Base-by-base conservation (phyloP, 768 basidiomycete genomes). In the Pleurotus tuber-regium region DNA sequence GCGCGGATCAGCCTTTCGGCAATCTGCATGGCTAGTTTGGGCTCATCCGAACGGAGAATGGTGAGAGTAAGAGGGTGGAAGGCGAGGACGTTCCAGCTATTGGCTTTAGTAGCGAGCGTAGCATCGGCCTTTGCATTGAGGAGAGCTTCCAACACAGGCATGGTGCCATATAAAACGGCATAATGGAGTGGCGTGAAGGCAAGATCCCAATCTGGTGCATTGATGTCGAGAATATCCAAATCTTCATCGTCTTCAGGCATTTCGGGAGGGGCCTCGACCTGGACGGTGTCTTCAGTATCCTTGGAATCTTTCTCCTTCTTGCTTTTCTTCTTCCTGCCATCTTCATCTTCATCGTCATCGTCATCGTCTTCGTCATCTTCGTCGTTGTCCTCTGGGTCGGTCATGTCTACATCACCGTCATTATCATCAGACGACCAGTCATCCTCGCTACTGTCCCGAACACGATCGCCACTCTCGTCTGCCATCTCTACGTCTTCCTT, bases 191-290 rank as follows among this genome's bases (percentile, higher is more conserved):
- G 73, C 1, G 77, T 73, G 53, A 80, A 75, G 3, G 72, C 70
- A 50, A 77, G 73, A 59, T 84, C 83, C 83, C 83, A 86, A 60
- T 84, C 83, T 0, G 70, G 49, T 1, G 69, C 66, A 39, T 82
- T 70, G 54, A 83, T 58, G 38, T 81, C 77, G n/a, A 84, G 67
- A 26, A 85, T 66, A 51, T 84, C 83, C 0, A 79, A 79, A 29
- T 67, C 66, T 38, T 79, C 74, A 3, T 68, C 63, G 4, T 74
- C 65, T 35, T 80, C 80, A 0, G 74, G 75, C 4, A 77, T 64
- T 39, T 76, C 73, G 9, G 64, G 64, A 44, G 60, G 65, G 30
- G 65, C 61, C 35, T 39, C 50, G 14, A n/a, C n/a, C n/a, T n/a
- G n/a, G n/a, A n/a, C n/a, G n/a, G n/a, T n/a, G n/a, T n/a, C n/a